Conservation (phyloP, 2,329 filamentous ascomycete genomes). For the Xylariaceae sp. region DNA sequence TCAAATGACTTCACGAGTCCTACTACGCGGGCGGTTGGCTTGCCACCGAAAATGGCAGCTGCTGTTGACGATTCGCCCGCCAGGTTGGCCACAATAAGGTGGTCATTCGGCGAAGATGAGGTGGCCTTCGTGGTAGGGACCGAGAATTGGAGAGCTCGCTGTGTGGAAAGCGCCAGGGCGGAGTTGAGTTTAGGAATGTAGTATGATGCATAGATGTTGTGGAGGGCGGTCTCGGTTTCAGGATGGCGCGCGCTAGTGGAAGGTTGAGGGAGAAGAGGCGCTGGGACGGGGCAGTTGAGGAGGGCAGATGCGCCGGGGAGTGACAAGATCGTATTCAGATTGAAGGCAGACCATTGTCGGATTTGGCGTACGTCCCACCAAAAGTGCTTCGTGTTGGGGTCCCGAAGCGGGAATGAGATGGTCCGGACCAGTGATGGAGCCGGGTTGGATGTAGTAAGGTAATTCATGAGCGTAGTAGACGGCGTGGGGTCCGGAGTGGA, state of each 20-base stretch:
- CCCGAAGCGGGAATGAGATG: slow-evolving; percentile 71
- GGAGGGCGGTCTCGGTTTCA: slow-evolving; percentile 78
- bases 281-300: slow-evolving; percentile 71
- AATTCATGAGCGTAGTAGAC: slow-evolving; percentile 75
- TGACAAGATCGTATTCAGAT: slow-evolving; percentile 69
- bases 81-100: slow-evolving; percentile 70
- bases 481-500: slow-evolving; percentile 53
- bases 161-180: slow-evolving; percentile 77
- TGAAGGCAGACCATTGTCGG: slow-evolving; percentile 83
- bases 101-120: slow-evolving; percentile 50
- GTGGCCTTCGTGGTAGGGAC: slow-evolving; percentile 45
- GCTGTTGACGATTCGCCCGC: slow-evolving; percentile 62
- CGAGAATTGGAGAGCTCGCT: slow-evolving; percentile 63
- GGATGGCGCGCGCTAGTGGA: slow-evolving; percentile 67
- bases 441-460: slow-evolving; percentile 80
- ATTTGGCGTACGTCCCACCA: slow-evolving; percentile 97
- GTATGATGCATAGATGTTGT: slow-evolving; percentile 75
- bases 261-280: slow-evolving; percentile 65
- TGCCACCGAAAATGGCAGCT: slow-evolving; percentile 55
- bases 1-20: slow-evolving; percentile 90
- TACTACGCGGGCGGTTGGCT: slow-evolving; percentile 53
- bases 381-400: slow-evolving; percentile 78
- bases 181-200: slow-evolving; percentile 89
- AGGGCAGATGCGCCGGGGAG: slow-evolving; percentile 76
- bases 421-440: slow-evolving; percentile 82